These are phyloP conservation scores for Amanita inopinata DNA, from an alignment of 768 basidiomycete species.

Conservation along the genomic window DNA sequence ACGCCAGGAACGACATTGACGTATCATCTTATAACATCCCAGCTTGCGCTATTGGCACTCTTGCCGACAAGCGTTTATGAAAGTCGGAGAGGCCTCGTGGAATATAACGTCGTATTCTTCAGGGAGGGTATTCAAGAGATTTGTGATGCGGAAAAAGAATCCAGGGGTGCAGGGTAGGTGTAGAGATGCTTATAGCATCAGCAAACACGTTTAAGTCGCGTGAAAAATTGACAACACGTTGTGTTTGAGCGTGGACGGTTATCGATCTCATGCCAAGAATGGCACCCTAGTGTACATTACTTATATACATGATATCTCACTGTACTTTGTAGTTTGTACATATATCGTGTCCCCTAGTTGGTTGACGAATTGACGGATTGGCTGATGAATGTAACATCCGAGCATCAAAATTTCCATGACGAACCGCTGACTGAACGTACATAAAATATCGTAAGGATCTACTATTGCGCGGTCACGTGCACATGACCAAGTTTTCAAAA, in stretches of 20 bases:
- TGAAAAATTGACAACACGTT: conserved; percentile 6
- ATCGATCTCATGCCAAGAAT: too few relatives aligned
- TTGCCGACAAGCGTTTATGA: conserved; percentile 68
- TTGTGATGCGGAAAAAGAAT: conserved; percentile 62
- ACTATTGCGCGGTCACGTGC: conserved; percentile 5
- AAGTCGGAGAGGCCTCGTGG: conserved; percentile 62
- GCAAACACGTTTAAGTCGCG: background rate
- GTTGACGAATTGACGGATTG: background rate
- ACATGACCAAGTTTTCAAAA: conserved; percentile 21
- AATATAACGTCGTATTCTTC: conserved; percentile 84
- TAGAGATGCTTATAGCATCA: background rate
- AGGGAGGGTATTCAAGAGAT: conserved; percentile 79
- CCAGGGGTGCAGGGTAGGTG: conserved; percentile 25
- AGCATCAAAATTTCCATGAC: too few relatives aligned
- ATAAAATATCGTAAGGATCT: conserved; percentile 1
- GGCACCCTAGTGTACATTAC: too few relatives aligned
- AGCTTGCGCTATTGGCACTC: conserved; percentile 61
- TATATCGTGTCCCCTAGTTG: background rate
- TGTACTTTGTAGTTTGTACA: background rate
- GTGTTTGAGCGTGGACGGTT: background rate
- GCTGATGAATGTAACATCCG: too few relatives aligned
- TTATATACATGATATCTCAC: background rate
- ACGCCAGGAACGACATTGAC: conserved; percentile 68
- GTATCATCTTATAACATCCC: conserved; percentile 72
- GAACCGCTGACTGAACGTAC: too few relatives aligned